Conservation (phyloP, 1,284 basidiomycete species). For the Fomitiporia mediterranea region DNA sequence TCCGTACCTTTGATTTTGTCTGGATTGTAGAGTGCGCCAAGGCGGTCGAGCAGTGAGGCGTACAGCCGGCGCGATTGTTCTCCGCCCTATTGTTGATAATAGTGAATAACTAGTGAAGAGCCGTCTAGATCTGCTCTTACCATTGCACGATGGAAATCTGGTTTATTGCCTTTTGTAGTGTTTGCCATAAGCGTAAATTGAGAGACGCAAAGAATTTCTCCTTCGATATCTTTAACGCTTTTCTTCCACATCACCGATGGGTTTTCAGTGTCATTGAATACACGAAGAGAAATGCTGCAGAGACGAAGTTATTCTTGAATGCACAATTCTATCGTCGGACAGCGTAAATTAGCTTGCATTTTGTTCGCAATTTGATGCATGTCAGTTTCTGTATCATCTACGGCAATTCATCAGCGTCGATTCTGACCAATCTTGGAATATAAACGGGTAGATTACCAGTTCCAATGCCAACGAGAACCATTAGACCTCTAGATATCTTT, state of each 20-base stretch:
- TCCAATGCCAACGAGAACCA: conserved; percentile 86
- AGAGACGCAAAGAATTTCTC: conserved; percentile 85
- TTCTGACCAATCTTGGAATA: conserved; percentile 17
- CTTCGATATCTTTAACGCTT: conserved; percentile 78
- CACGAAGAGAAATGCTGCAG: conserved; percentile 59
- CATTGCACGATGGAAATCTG: conserved; percentile 90
- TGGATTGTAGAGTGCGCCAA: conserved; percentile 60
- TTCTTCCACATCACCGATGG: conserved; percentile 71
- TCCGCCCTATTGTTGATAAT: background rate
- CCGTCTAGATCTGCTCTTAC: conserved; percentile 36
- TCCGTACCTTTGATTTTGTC: conserved; percentile 75
- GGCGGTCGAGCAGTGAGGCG: conserved; percentile 60
- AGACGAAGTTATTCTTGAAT: conserved; percentile 3
- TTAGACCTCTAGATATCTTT: conserved; percentile 74
- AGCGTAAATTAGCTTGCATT: conserved; percentile 43
- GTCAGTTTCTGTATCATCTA: conserved; percentile 78
- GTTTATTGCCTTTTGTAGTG: conserved; percentile 81
- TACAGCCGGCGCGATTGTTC: conserved; percentile 65
- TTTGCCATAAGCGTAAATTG: conserved; percentile 91
- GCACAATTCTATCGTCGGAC: background rate
- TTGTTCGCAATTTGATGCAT: conserved; percentile 71
- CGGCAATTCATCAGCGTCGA: conserved; percentile 22
- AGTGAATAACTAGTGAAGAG: conserved; percentile 2
- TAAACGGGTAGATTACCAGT: conserved; percentile 38
- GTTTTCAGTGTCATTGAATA: conserved; percentile 62